phyloP scores from a whole-genome alignment of 73 alveolate species.

The Tetrahymena thermophila region DNA sequence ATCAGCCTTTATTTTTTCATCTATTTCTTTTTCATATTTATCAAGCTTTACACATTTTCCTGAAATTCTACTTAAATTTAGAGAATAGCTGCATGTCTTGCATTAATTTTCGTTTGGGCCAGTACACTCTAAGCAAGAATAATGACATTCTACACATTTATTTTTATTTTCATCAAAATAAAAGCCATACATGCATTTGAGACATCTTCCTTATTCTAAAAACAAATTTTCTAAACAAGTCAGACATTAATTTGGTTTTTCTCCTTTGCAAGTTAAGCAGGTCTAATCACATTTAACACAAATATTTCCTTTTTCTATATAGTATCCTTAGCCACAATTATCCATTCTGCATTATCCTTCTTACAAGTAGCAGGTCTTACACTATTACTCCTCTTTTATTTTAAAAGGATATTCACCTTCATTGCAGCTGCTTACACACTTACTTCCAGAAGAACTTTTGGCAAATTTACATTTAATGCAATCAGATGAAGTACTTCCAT shows the following conservation, averaged over 20 bases:
- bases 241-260: neutral
- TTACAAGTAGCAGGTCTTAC: neutral
- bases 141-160: neutral
- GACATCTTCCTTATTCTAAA: neutral
- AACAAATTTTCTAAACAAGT: neutral
- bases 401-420: neutral
- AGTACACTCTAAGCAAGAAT: neutral
- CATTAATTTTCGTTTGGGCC: neutral
- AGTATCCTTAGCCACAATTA: neutral
- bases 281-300: neutral
- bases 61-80: neutral
- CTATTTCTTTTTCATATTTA: neutral
- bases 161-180: neutral
- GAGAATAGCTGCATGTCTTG: neutral
- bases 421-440: neutral
- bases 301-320: neutral
- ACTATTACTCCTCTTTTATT: neutral
- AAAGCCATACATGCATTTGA: neutral
- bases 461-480: neutral
- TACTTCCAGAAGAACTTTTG: neutral
- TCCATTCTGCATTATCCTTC: neutral
- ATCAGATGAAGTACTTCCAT: neutral
- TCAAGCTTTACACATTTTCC: neutral
- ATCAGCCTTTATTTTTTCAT: neutral
- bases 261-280: neutral